phyloP scores from a whole-genome alignment of 768 basidiomycete genomes.

The Paxillus involutus region DNA sequence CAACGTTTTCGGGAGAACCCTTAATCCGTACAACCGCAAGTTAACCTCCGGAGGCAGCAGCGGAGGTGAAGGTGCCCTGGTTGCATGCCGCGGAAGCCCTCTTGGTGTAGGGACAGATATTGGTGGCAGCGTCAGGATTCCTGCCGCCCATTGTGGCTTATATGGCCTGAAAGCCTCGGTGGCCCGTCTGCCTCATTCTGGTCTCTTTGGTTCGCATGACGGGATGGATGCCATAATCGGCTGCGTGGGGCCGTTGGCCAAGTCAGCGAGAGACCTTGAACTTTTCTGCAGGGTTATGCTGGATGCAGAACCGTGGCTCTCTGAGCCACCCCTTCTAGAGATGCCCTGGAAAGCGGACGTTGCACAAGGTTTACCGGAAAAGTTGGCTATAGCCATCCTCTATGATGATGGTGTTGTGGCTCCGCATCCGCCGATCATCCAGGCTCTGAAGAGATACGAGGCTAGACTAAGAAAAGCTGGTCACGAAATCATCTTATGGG shows the following conservation, averaged over 20 bases:
- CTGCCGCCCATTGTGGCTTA: slow-evolving; percentile 40
- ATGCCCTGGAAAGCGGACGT: slow-evolving; percentile 49
- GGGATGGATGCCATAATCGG: slow-evolving; percentile 56
- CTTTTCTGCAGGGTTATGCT: slow-evolving; percentile 50
- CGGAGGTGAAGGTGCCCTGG: slow-evolving; percentile 47
- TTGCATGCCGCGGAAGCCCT: slow-evolving; percentile 43
- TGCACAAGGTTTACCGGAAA: slow-evolving; percentile 37
- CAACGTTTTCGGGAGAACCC: slow-evolving; percentile 55
- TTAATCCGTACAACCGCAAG: slow-evolving; percentile 62
- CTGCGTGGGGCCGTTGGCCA: slow-evolving; percentile 47
- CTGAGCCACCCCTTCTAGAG: slow-evolving; percentile 45
- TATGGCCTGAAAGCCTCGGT: slow-evolving; percentile 49
- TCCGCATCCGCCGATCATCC: slow-evolving; percentile 48
- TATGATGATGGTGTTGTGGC: slow-evolving; percentile 51
- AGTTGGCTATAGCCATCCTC: slow-evolving; percentile 45
- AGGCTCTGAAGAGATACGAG: slow-evolving; percentile 40
- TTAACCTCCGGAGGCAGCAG: slow-evolving; percentile 47
- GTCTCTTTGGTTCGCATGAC: slow-evolving; percentile 47
- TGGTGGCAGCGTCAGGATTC: slow-evolving; percentile 46
- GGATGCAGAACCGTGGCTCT: slow-evolving; percentile 44
- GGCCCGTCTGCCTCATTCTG: slow-evolving; percentile 50
- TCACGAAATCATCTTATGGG: slow-evolving; percentile 52
- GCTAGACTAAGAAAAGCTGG: slow-evolving; percentile 42
- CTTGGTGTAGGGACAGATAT: slow-evolving; percentile 48
- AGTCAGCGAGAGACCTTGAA: slow-evolving; percentile 47